phyloP scores from a whole-genome alignment of 768 basidiomycete species.

The Amylocystis lapponica region DNA sequence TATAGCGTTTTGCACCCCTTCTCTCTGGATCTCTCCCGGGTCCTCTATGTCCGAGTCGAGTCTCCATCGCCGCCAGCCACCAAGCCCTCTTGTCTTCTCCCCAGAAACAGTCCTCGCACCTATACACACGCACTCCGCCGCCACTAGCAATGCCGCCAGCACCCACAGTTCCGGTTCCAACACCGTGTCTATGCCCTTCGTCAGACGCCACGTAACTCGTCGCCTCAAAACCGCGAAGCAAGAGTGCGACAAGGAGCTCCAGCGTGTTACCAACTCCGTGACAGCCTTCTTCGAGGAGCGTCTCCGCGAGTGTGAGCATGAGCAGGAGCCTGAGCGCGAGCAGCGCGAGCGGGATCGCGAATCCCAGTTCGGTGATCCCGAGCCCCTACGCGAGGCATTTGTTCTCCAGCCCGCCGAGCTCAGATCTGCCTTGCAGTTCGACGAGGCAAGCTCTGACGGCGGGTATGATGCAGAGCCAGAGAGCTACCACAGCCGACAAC shows the following conservation, averaged over 20 bases:
- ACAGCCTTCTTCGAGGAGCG: conserved; percentile 92
- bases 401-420: conserved; percentile 53
- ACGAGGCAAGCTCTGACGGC: conserved; percentile 75
- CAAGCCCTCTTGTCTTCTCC: conserved; percentile 78
- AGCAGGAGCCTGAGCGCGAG: conserved; percentile 60
- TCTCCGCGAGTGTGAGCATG: conserved; percentile 68
- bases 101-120: conserved; percentile 59
- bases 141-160: conserved; percentile 28
- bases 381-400: conserved; percentile 53
- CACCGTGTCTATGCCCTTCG: conserved; percentile 88
- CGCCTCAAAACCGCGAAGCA: conserved; percentile 92
- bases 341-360: conserved; percentile 43
- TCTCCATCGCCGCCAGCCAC: conserved; percentile 39
- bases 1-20: conserved; percentile 1
- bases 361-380: conserved; percentile 34
- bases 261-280: conserved; percentile 90
- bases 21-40: conserved; percentile 13
- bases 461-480: conserved; percentile 79
- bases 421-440: conserved; percentile 50
- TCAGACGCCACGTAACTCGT: conserved; percentile 87
- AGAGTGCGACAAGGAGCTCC: conserved; percentile 94
- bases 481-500: conserved; percentile 57
- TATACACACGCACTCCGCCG: conserved; percentile 25
- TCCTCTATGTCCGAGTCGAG: conserved; percentile 29
- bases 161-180: conserved; percentile 50